These are phyloP conservation scores for Suillus lakei DNA, from an alignment of 768 basidiomycete genomes.

Conservation along the genomic window DNA sequence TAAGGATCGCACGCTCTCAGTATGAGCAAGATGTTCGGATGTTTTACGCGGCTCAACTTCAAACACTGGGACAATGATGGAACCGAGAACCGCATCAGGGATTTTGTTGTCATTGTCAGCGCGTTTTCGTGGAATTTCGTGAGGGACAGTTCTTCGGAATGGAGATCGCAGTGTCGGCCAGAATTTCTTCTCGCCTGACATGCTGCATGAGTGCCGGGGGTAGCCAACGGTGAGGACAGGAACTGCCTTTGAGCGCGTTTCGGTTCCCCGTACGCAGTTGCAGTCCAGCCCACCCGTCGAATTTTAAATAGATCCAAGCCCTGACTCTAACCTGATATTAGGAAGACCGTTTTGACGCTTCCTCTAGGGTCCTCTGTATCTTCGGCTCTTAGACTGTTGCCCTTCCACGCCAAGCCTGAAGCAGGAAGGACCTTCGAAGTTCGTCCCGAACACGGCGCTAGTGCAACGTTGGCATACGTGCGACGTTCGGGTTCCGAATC, in stretches of 20 bases:
- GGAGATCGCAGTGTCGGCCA: constrained; percentile 26
- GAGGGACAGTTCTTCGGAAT: constrained; percentile 22
- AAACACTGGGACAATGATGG: constrained; percentile 31
- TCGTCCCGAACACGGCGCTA: neutral
- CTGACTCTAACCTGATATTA: neutral
- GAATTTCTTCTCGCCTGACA: constrained; percentile 32
- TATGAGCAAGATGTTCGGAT: constrained; percentile 6
- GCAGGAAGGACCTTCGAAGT: neutral
- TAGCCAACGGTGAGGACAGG: constrained; percentile 6
- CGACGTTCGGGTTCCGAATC: neutral
- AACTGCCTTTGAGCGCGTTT: neutral
- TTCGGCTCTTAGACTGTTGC: neutral
- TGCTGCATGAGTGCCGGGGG: constrained; percentile 17
- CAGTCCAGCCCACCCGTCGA: neutral
- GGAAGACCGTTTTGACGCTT: neutral
- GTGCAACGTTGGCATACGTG: neutral
- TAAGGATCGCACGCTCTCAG: neutral
- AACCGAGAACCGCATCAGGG: constrained; percentile 22
- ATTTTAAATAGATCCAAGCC: neutral
- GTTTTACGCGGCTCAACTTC: neutral
- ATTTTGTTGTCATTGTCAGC: constrained; percentile 15
- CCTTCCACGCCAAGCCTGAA: neutral
- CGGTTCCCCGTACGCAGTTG: neutral
- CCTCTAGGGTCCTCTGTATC: neutral
- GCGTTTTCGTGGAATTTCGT: neutral